Conservation (phyloP, 225 moss, liverwort and hornwort genomes). For the Polytrichum formosum region DNA sequence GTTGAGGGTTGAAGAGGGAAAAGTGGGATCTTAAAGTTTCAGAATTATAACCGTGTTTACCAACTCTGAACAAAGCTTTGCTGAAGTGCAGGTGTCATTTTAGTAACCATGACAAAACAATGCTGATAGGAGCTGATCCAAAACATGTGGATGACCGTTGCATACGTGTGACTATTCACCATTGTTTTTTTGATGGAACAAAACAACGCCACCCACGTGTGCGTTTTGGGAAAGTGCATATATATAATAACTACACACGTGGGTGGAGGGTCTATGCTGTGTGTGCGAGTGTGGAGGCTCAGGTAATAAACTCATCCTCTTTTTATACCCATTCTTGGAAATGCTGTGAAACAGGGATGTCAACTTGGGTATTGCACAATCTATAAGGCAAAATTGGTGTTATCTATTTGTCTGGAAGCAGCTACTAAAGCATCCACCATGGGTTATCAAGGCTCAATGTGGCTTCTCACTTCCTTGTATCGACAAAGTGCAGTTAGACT, state of each 20-base stretch:
- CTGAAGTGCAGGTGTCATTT: conserved; percentile 74
- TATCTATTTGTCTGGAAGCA: too few species aligned
- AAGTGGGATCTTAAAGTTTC: too few species aligned
- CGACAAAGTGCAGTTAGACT: too few species aligned
- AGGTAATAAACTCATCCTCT: conserved; percentile 32
- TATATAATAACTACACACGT: conserved; percentile 96
- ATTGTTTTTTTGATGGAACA: conserved; percentile 90
- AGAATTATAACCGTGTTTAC: neutral
- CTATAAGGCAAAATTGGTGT: too few species aligned
- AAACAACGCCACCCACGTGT: conserved; percentile 89
- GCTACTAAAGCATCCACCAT: too few species aligned
- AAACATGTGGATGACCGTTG: conserved; percentile 76
- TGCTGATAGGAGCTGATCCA: conserved; percentile 93
- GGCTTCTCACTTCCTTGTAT: too few species aligned
- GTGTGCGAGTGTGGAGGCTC: conserved; percentile 97
- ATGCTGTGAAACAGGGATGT: too few species aligned
- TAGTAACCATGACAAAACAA: conserved; percentile 83
- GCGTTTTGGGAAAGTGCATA: conserved; percentile 94
- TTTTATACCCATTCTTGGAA: too few species aligned
- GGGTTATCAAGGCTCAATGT: too few species aligned
- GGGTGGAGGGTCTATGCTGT: conserved; percentile 92
- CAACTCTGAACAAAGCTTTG: conserved; percentile 1
- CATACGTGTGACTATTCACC: conserved; percentile 93
- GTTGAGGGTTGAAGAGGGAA: too few species aligned
- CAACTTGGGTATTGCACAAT: too few species aligned